Percentiles rank a stretch among this genome's conserved stretches.
Conservation (phyloP, 148 eudicot genomes). For the Tetragonia tetragonoides region DNA sequence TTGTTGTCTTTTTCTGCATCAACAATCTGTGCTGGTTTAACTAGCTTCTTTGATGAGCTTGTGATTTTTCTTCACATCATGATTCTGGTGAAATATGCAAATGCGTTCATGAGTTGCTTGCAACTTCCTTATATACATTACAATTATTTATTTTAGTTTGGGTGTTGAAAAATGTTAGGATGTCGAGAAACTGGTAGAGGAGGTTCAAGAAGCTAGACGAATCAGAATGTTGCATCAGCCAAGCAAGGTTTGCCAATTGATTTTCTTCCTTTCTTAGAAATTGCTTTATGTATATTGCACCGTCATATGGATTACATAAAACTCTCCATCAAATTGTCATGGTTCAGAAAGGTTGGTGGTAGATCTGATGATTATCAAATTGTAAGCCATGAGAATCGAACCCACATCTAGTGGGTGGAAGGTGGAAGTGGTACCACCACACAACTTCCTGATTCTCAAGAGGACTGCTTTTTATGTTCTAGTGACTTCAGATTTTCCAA, state of each 20-base stretch:
- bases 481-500: not conserved
- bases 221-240: slow-evolving; percentile 90
- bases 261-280: not conserved
- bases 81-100: not conserved
- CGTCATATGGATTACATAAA: not conserved
- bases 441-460: too few relatives aligned
- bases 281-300: slow-evolving; percentile 5
- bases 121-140: not conserved
- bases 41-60: not conserved
- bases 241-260: slow-evolving; percentile 56
- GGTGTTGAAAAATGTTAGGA: slow-evolving; percentile 43
- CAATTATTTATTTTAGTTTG: not conserved
- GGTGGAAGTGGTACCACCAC: too few relatives aligned
- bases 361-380: too few relatives aligned
- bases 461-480: too few relatives aligned
- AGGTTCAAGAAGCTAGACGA: slow-evolving; percentile 93
- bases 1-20: not conserved
- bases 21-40: not conserved
- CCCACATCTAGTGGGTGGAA: too few relatives aligned
- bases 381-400: too few relatives aligned
- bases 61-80: too few relatives aligned
- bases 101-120: not conserved
- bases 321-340: not conserved
- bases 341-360: too few relatives aligned
- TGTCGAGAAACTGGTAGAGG: slow-evolving; percentile 75